A percentile compares a stretch with the other conserved stretches of the same genome.
phyloP scores from a whole-genome alignment of 306 rosid species.

The Vicia sativa region DNA sequence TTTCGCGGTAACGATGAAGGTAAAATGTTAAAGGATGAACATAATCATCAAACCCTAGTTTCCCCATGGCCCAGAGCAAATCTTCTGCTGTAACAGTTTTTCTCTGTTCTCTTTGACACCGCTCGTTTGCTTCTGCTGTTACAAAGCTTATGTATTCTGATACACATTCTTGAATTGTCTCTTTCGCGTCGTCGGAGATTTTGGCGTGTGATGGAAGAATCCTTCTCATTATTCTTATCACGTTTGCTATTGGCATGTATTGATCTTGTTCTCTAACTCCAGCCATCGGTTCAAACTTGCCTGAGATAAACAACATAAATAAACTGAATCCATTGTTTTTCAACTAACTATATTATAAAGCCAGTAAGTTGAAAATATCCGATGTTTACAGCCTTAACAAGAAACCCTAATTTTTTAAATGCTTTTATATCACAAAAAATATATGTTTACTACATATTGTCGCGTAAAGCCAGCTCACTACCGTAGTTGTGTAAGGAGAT shows the following conservation, averaged over 20 bases:
- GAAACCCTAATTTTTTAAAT: neutral
- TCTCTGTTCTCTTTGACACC: constrained; percentile 65
- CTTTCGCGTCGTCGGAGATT: constrained; percentile 78
- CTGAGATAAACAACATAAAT: neutral
- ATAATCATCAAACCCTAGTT: constrained; percentile 72
- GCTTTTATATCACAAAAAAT: neutral
- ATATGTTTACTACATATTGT: neutral
- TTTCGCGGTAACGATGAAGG: constrained; percentile 54
- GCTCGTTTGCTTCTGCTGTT: constrained; percentile 76
- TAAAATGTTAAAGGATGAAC: constrained; percentile 51
- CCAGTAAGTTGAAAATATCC: no score
- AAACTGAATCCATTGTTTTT: neutral
- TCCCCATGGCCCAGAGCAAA: constrained; percentile 68
- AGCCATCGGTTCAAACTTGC: neutral
- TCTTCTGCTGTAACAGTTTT: constrained; percentile 76
- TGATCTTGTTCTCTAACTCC: constrained; percentile 63
- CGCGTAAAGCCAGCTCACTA: no score
- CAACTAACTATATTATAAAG: no score
- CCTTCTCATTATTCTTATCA: constrained; percentile 72
- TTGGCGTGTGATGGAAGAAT: constrained; percentile 69
- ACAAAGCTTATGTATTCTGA: constrained; percentile 79
- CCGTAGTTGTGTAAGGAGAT: no score
- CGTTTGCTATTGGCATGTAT: constrained; percentile 81
- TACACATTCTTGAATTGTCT: constrained; percentile 70
- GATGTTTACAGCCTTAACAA: no score